Evolutionary conservation across 2,329 filamentous ascomycete species (phyloP).

Genomic region (Fusarium sp.): DNA sequence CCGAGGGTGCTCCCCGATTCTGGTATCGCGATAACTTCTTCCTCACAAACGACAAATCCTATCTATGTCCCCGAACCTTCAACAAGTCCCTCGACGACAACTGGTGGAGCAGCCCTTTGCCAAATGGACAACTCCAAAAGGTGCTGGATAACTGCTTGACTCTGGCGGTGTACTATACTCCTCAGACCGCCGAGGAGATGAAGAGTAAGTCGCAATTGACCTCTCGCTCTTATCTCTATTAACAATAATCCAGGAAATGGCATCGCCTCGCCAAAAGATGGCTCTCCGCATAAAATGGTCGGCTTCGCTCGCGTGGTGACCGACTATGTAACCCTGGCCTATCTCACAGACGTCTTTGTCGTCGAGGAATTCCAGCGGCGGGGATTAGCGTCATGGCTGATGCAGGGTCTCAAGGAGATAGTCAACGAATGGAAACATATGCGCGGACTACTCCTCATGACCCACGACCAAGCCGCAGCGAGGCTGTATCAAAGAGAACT

Average conservation of each 20-base stretch:
- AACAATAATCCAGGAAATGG: slow-evolving; percentile 47
- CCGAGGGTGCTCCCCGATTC: slow-evolving; percentile 52
- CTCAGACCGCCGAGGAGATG: slow-evolving; percentile 54
- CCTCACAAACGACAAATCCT: slow-evolving; percentile 68
- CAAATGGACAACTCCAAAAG: slow-evolving; percentile 59
- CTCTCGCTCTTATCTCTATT: not conserved
- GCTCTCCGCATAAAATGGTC: slow-evolving; percentile 51
- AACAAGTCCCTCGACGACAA: slow-evolving; percentile 66
- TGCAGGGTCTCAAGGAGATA: slow-evolving; percentile 68
- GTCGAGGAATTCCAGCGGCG: slow-evolving; percentile 67
- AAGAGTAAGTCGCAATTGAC: slow-evolving; percentile 47
- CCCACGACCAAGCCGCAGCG: slow-evolving; percentile 54
- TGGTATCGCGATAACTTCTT: slow-evolving; percentile 67
- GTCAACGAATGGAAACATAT: slow-evolving; percentile 68
- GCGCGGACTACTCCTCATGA: slow-evolving; percentile 67
- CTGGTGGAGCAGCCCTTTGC: slow-evolving; percentile 69
- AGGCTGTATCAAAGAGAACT: slow-evolving; percentile 61
- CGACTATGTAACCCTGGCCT: slow-evolving; percentile 75
- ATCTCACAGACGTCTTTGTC: slow-evolving; percentile 75
- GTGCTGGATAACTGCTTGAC: slow-evolving; percentile 69
- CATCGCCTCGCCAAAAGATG: slow-evolving; percentile 46
- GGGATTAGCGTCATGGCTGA: slow-evolving; percentile 74
- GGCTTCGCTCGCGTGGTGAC: slow-evolving; percentile 69
- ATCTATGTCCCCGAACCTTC: slow-evolving; percentile 65
- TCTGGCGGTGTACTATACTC: slow-evolving; percentile 65